Evolutionary conservation across 768 basidiomycete species (phyloP), one percentile per base, ranked within the genome.

Genomic region (Suillus sp.): DNA sequence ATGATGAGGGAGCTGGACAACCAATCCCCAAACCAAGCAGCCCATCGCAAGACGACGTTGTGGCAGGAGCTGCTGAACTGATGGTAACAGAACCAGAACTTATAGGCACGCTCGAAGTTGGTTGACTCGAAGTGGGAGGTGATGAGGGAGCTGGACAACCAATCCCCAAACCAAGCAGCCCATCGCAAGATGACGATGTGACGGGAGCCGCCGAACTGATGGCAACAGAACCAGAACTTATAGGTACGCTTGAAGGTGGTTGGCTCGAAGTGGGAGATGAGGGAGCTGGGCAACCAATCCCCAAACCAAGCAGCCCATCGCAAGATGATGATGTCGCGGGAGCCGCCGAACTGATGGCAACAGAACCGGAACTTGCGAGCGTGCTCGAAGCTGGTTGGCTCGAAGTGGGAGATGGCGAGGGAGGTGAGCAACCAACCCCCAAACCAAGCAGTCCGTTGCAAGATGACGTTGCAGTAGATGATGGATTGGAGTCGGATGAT

Each of bases 361-460:
- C 22, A 27, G 66, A 38, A 32, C 61, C 38, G 1, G 67, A 22
- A 60, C 60, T 8, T 27, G 13, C 10, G 61, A 25, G 40, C 38
- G 18, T 11, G 25, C 37, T 57, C 25, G 20, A 53, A 34, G 20
- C 11, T n/a, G 56, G 38, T 11, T 65, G 35, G 2, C 66, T 50
- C 7, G 50, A 34, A 4, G 62, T 1, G 8, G 63, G 42, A 34
- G 70, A 57, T 30, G 61, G 16, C 62, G 42, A 30, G 38, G 62
- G 25, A 3, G 62, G 25, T 16, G 66, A 18, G 48, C 68, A 74
- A 30, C 65, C 71, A 27, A 66, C 2, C 18, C 60, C 65, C 22
- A 70, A 56, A 6, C 67, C 72, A 30, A 74, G 56, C 1, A 72
- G 40, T 1, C 67, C 72, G 22, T 18, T 27, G 32, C 51, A 53